Evolutionary conservation across 768 basidiomycete genomes (phyloP).

Genomic region (Exsudoporus frostii): DNA sequence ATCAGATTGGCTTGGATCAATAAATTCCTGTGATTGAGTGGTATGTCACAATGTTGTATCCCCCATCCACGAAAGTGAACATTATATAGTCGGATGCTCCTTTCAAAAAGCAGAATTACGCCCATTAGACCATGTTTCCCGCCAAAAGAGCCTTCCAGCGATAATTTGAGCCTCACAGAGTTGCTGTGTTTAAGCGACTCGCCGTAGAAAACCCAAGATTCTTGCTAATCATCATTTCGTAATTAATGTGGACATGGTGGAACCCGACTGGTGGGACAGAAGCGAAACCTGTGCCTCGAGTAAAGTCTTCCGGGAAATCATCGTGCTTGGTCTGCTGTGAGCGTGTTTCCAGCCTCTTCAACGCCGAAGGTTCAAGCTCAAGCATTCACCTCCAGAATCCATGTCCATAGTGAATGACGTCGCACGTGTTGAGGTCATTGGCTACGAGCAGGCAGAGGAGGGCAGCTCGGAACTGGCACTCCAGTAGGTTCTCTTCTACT

Average conservation of each 20-base stretch:
- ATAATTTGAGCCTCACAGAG: too few relatives aligned
- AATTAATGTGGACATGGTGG: not conserved
- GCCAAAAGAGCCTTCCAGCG: too few relatives aligned
- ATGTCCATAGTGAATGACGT: not conserved
- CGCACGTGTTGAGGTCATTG: not conserved
- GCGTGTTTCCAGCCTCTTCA: not conserved
- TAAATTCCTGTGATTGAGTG: too few relatives aligned
- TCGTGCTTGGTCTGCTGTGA: too few relatives aligned
- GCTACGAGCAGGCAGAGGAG: not conserved
- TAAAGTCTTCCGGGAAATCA: too few relatives aligned
- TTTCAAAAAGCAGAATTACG: too few relatives aligned
- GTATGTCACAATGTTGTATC: too few relatives aligned
- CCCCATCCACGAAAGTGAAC: too few relatives aligned
- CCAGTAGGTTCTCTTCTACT: conserved; percentile 3
- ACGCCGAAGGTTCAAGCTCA: not conserved
- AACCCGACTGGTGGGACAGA: not conserved
- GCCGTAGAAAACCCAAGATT: not conserved
- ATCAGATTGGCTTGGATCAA: too few relatives aligned
- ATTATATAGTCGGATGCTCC: too few relatives aligned
- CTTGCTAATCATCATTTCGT: not conserved
- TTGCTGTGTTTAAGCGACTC: too few relatives aligned
- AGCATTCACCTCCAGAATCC: not conserved
- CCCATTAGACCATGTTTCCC: too few relatives aligned
- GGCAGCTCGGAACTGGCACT: not conserved
- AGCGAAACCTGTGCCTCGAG: not conserved